Base-by-base conservation (phyloP, 2,329 filamentous ascomycete genomes). In the Talaromyces piceae region DNA sequence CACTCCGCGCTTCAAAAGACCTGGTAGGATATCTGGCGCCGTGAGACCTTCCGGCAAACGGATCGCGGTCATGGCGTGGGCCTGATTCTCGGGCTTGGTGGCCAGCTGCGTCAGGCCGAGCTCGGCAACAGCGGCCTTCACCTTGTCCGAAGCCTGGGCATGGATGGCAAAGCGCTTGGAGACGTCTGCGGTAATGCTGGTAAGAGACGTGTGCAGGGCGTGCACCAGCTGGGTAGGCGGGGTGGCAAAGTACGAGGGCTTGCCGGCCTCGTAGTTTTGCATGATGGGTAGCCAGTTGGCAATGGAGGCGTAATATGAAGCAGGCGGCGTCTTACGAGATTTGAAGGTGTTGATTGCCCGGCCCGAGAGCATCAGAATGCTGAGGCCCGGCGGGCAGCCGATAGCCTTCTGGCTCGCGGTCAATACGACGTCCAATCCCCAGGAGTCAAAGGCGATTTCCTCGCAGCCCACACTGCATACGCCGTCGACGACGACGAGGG, bases 271-370 rank as follows among this genome's bases (percentile, higher is more conserved):
- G 72, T 98, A 98, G 75, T 96, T 97, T 75, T 93, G 84, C 91
- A 98, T 97, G 71, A 98, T 93, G 44, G 91, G 91, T 52, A 91
- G 76, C 93, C 93, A 98, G 74, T 97, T 97, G 78, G 90, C 91
- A 78, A 96, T 88, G 11, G 88, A 95, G 50, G 88, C 91, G 71
- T 96, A 98, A 79, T 97, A 98, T 20, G 90, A 87, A 18, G 83
- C 79, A 1, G 91, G 88, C 11, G 86, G 86, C 9, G 83, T 84
- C 76, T 91, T 91, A 67, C 93, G 82, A 61, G 77, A 80, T 71
- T 91, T 82, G 71, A 94, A 87, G 9, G 77, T 75, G 63, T 93
- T 78, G 60, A 98, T 87, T 41, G 93, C 91, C 57, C 87, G 83
- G 54, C 86, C 88, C 63, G 91, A 96, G 63, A 88, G 88, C 84